phyloP scores from a whole-genome alignment of 768 basidiomycete species.

The Leccinum fibrillosum region DNA sequence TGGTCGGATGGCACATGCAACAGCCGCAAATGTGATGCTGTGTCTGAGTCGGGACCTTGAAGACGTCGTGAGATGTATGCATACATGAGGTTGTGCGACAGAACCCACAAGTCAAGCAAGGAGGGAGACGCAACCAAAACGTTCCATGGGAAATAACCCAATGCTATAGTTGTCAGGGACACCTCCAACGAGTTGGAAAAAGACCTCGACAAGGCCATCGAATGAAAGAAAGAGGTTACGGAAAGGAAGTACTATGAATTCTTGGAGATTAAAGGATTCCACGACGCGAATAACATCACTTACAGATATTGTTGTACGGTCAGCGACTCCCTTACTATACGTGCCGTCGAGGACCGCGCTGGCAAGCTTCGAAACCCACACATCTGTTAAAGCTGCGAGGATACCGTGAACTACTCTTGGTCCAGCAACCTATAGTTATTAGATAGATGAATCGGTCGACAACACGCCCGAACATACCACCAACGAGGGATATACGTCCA shows the following conservation, averaged over 20 bases:
- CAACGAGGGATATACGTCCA: conserved; percentile 49
- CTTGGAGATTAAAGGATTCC: background rate
- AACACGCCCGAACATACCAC: conserved; percentile 51
- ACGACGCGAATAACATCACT: conserved; percentile 28
- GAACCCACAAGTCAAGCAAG: conserved; percentile 19
- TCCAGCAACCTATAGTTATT: conserved; percentile 51
- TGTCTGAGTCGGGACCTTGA: conserved; percentile 30
- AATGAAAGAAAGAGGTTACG: conserved; percentile 84
- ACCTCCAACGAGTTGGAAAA: conserved; percentile 94
- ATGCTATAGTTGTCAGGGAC: conserved; percentile 73
- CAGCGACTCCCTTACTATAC: conserved; percentile 30
- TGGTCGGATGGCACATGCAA: conserved; percentile 82
- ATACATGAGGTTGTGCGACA: background rate
- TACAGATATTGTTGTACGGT: conserved; percentile 54
- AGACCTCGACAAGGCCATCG: conserved; percentile 78
- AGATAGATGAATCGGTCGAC: background rate
- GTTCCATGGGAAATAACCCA: conserved; percentile 77
- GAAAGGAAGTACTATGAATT: conserved; percentile 67
- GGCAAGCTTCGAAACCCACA: conserved; percentile 65
- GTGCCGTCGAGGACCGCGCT: conserved; percentile 51
- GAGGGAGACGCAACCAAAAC: conserved; percentile 29
- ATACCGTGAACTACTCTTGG: conserved; percentile 75
- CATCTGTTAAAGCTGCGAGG: conserved; percentile 79
- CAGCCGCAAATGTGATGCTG: conserved; percentile 59
- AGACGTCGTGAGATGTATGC: conserved; percentile 30